A percentile compares a stretch with the other conserved stretches of the same genome.
These are phyloP conservation scores for Claviceps fusiformis DNA, from an alignment of 2,329 filamentous ascomycete species.

Conservation along the genomic window DNA sequence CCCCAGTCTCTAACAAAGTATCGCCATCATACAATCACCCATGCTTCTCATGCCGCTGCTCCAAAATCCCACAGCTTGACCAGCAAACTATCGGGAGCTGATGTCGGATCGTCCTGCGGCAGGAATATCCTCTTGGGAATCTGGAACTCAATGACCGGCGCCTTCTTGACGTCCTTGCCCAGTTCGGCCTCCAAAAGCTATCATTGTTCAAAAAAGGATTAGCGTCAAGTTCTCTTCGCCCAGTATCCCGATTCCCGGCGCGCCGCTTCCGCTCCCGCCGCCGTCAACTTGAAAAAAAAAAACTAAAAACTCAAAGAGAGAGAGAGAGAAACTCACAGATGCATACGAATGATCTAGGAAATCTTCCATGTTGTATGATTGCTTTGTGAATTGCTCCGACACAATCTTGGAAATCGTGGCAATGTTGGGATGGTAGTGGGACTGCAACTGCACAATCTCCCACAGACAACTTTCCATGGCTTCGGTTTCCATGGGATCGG, in stretches of 20 bases:
- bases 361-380: constrained; percentile 88
- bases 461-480: constrained; percentile 90
- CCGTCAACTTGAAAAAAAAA: too few species aligned
- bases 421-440: constrained; percentile 94
- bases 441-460: constrained; percentile 84
- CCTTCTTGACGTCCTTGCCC: constrained; percentile 68
- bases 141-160: constrained; percentile 81
- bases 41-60: not conserved
- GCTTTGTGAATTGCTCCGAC: constrained; percentile 93
- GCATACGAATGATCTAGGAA: constrained; percentile 91
- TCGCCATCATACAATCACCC: not conserved
- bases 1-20: not conserved
- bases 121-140: constrained; percentile 77
- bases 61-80: constrained; percentile 50
- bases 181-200: constrained; percentile 77
- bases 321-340: constrained; percentile 40
- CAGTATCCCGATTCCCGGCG: too few species aligned
- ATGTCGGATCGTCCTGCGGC: constrained; percentile 33
- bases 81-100: constrained; percentile 38
- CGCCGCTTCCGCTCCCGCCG: too few species aligned
- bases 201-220: not conserved
- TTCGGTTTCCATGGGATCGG: constrained; percentile 69
- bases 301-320: too few species aligned
- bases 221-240: not conserved
- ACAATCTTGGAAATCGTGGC: constrained; percentile 88